Evolutionary conservation across 345 rosid species (phyloP).

Genomic region (Carallia pectinifolia): DNA sequence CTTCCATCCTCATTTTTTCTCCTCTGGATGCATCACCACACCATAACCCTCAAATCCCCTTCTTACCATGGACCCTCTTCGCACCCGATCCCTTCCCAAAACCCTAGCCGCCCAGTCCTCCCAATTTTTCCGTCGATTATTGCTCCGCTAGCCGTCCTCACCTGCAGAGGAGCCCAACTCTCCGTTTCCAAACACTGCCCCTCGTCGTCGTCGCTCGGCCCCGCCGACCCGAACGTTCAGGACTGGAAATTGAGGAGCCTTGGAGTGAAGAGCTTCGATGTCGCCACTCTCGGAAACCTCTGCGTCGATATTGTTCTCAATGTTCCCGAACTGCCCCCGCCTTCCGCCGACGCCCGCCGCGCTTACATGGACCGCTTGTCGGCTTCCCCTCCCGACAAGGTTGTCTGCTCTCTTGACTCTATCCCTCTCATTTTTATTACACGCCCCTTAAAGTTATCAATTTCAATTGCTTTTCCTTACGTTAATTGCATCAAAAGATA

Average conservation of each 20-base stretch:
- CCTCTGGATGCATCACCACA: conserved; percentile 49
- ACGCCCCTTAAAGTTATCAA: too few relatives aligned
- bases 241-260: conserved; percentile 22
- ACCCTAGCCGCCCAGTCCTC: conserved; percentile 32
- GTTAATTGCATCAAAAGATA: not conserved
- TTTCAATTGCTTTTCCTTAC: too few relatives aligned
- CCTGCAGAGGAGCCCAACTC: conserved; percentile 31
- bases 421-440: too few relatives aligned
- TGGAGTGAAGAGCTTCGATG: conserved; percentile 51
- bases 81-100: conserved; percentile 19
- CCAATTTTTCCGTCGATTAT: conserved; percentile 22
- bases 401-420: not conserved
- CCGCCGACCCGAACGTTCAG: conserved; percentile 11
- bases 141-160: conserved; percentile 11
- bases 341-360: conserved; percentile 45
- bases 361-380: conserved; percentile 70
- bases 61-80: conserved; percentile 22
- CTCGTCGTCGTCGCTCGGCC: conserved; percentile 24
- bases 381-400: conserved; percentile 89
- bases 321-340: conserved; percentile 76
- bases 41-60: conserved; percentile 40
- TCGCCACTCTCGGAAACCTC: conserved; percentile 87
- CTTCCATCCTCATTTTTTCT: not conserved
- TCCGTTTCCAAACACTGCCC: conserved; percentile 26
- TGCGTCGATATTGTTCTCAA: conserved; percentile 90